Evolutionary conservation across 176 grass and related monocot species (phyloP), one percentile per base, ranked within the genome.

Genomic region (bread wheat (Triticum aestivum)): DNA sequence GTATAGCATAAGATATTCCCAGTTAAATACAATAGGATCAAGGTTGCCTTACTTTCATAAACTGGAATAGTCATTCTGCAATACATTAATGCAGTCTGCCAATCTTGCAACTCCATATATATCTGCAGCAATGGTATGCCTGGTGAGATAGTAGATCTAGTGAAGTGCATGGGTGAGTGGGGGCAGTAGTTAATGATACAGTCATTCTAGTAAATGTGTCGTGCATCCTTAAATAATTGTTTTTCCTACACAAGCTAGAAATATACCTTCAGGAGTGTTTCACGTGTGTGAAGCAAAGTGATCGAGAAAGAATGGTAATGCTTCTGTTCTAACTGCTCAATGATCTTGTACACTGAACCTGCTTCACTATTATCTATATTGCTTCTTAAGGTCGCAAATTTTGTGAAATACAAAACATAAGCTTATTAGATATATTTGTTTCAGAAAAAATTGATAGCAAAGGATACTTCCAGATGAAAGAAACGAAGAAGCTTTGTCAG

Each of bases 231-330:
- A 80, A 56, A 42, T 74, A 21, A 69, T 23, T 32, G 27, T 20
- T 34, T 29, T 39, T 85, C 41, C n/a, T 26, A 38, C 41, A 54
- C 11, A 37, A 65, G 71, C 56, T 90, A 80, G 67, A 67, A 73
- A 70, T 82, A 80, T 89, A 96, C 96, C 96, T 95, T 98, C 34
- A 95, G 61, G 30, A 98, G 93, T 84, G 73, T 96, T 91, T 98
- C 96, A 79, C 69, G 79, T 12, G 93, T 92, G 88, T 86, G 89
- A 27, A 98, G 88, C 90, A 94, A 92, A 90, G 75, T 77, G 27
- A 91, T 83, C 17, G 93, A 94, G 66, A 69, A 98, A 86, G 80
- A 24, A 95, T 92, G 91, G 70, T 83, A 96, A 47, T 92, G 83
- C 38, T 94, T 85, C 73, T 20, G 33, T 87, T 94, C 82, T 65